Base-by-base conservation (phyloP, 2,329 filamentous ascomycete species). In the Cladosporium sp. region DNA sequence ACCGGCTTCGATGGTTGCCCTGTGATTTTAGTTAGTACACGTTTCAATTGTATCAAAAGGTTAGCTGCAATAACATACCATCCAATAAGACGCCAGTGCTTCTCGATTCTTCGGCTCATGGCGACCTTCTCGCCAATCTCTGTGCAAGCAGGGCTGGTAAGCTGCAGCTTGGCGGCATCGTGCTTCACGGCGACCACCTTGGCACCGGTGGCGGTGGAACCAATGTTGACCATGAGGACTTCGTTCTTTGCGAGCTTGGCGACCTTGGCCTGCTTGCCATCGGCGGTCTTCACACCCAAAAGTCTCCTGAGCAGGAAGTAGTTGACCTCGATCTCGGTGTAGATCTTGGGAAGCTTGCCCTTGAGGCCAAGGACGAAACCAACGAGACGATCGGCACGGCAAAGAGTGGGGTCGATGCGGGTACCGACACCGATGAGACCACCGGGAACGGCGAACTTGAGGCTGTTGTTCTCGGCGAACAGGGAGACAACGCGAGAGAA, bases 151-250 rank as follows among this genome's bases (percentile, higher is more conserved):
- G 76, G 76, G 61, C 73, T 94, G 67, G 93, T 98, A 73, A 99
- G 84, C 67, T 92, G 90, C 71, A 99, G 86, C 84, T 97, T 97
- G 65, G 95, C 95, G 65, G 93, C 94, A 86, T 99, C 95, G 76
- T 94, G 93, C 87, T 95, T 97, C 77, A 98, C 96, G 75, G 92
- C 94, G 66, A 95, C 88, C 63, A 99, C 92, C 88, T 98, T 99
- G 72, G 95, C 95, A 80, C 95, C 95, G 16, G 94, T 97, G 56
- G 95, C 96, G 11, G 94, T 98, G 43, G 92, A 97, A 68, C 95
- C 95, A 77, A 99, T 99, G 85, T 99, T 99, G 71, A 99, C 95
- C 95, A 99, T 98, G 81, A 99, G 90, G 75, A 98, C 93, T 81
- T 99, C 95, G 82, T 97, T 97, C 89, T 98, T 99, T 65, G 93